Base-by-base conservation (phyloP, 2,329 filamentous ascomycete species). In the Aspergillus pseudoterreus region DNA sequence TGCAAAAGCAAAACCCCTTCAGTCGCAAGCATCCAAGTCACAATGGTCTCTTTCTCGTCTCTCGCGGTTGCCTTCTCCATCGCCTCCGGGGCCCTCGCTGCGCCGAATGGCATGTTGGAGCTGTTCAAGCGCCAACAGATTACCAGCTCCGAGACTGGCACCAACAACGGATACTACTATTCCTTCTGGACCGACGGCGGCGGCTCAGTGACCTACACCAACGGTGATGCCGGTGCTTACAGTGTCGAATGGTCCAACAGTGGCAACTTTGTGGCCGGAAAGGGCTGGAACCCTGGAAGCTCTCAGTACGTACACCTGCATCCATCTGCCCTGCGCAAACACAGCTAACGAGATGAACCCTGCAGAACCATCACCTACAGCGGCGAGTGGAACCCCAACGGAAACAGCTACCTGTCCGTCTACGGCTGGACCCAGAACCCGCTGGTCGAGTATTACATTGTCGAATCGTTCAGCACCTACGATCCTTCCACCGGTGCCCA, bases 201-300 rank as follows among this genome's bases (percentile, higher is more conserved):
- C 36, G 74, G 69, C 27, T 60, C 59, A 10, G 75, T 74, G n/a
- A 71, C 67, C 21, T 80, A 79, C 63, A 75, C 61, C 51, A 80
- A 80, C 62, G 69, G 70, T 3, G 59, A 62, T 3, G 70, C 57
- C 3, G 78, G 77, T 2, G 58, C 68, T 38, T 81, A 81, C 68
- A 72, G 63, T 39, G 70, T 77, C 1, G 61, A 59, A 19, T 82
- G 79, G 79, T 62, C 55, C 38, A 69, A 71, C 41, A 67, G 64
- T 36, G 80, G 78, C 22, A 79, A 83, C 71, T 78, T 82, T 38
- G 79, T 82, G 19, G 78, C 72, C 52, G 82, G 81, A 24, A 83
- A 83, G 67, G 81, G 82, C 36, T 84, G 81, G 80, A 76, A 76
- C 52, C 75, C 79, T 11, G 81, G 80, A 33, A 75, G 66, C 51